Conservation (phyloP, 768 basidiomycete species). For the Calocera cornea region DNA sequence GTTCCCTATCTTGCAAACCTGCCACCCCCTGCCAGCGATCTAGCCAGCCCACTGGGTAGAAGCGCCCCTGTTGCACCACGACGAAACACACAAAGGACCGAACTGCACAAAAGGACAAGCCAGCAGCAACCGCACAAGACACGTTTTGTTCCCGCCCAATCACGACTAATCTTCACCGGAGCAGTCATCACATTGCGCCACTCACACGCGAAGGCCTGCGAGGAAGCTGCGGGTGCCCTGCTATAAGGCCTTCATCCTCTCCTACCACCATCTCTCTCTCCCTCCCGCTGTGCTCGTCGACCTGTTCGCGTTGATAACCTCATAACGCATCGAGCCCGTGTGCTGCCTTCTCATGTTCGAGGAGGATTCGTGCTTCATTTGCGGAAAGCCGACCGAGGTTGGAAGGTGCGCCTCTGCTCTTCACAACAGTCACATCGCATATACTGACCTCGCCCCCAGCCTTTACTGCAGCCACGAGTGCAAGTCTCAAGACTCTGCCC, state of each 20-base stretch:
- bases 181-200: constrained; percentile 3
- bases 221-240: not conserved
- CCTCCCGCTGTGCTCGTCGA: not conserved
- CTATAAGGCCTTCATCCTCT: not conserved
- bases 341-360: constrained; percentile 45
- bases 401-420: constrained; percentile 34
- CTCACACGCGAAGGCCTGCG: not conserved
- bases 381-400: constrained; percentile 49
- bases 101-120: not conserved
- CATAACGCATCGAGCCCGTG: not conserved
- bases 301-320: not conserved
- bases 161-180: not conserved
- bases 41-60: not conserved
- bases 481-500: constrained; percentile 10
- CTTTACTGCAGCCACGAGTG: constrained; percentile 15
- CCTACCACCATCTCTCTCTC: not conserved
- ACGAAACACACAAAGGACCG: constrained; percentile 4
- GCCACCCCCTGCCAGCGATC: not conserved
- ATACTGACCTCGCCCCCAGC: constrained; percentile 7
- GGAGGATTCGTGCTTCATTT: constrained; percentile 55
- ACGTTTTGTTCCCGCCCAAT: constrained; percentile 1
- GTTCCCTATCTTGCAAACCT: not conserved
- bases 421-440: constrained; percentile 6
- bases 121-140: not conserved
- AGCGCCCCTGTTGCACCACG: not conserved